Conservation (phyloP, 306 rosid species). For the Vigna mungo region DNA sequence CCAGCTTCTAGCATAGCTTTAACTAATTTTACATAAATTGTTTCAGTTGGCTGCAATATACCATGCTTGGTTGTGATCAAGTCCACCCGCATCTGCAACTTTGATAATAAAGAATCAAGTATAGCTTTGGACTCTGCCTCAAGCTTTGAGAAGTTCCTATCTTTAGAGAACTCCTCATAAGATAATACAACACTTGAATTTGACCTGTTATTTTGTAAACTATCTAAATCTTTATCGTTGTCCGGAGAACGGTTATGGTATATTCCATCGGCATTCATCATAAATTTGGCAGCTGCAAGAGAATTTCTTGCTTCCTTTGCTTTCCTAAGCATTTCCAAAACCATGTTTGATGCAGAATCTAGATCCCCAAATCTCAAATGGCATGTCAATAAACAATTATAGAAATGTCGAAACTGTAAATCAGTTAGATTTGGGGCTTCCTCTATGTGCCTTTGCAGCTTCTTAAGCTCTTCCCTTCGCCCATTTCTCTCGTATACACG, state of each 20-base stretch:
- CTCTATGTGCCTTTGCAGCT: slow-evolving; percentile 74
- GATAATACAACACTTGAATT: slow-evolving; percentile 40
- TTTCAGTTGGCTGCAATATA: slow-evolving; percentile 80
- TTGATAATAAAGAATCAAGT: slow-evolving; percentile 59
- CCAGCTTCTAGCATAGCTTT: slow-evolving; percentile 77
- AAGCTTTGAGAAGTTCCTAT: slow-evolving; percentile 61
- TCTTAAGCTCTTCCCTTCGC: slow-evolving; percentile 77
- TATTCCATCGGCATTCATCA: slow-evolving; percentile 44
- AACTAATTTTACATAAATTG: slow-evolving; percentile 76
- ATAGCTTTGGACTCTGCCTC: slow-evolving; percentile 65
- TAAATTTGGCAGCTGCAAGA: slow-evolving; percentile 63
- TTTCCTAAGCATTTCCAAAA: slow-evolving; percentile 81
- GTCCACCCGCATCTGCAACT: slow-evolving; percentile 70
- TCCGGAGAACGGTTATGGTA: slow-evolving; percentile 44
- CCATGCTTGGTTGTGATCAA: slow-evolving; percentile 71
- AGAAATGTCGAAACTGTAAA: slow-evolving; percentile 71
- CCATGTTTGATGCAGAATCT: slow-evolving; percentile 79
- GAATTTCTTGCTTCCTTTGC: slow-evolving; percentile 76
- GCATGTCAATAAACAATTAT: slow-evolving; percentile 77
- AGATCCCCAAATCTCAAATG: slow-evolving; percentile 87
- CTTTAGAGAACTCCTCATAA: slow-evolving; percentile 65
- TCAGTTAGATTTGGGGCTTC: slow-evolving; percentile 73
- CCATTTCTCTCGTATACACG: slow-evolving; percentile 82
- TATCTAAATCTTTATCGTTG: slow-evolving; percentile 37
- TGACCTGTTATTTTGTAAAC: slow-evolving; percentile 39